Percentiles rank a stretch among this genome's conserved stretches.
These are phyloP conservation scores for Davidsoniella virescens DNA, from an alignment of 2,329 filamentous ascomycete genomes.

Conservation along the genomic window DNA sequence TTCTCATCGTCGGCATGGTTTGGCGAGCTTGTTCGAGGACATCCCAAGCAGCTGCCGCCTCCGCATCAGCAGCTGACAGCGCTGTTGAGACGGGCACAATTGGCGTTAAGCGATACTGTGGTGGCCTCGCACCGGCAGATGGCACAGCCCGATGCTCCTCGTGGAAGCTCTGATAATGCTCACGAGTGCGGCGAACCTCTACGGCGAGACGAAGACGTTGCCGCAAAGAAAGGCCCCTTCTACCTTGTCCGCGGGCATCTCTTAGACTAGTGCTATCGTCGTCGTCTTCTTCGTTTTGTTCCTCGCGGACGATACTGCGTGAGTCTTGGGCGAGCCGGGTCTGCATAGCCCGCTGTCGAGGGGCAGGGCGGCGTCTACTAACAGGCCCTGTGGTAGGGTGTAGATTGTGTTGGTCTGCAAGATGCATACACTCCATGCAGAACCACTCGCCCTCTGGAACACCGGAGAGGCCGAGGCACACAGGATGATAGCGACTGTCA, in stretches of 20 bases:
- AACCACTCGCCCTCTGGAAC: constrained; percentile 75
- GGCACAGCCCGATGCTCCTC: too few relatives aligned
- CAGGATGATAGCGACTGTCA: constrained; percentile 76
- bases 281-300: constrained; percentile 41
- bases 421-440: constrained; percentile 62
- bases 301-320: constrained; percentile 19
- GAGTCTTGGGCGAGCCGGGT: constrained; percentile 17
- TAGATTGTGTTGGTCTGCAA: constrained; percentile 14
- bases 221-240: too few relatives aligned
- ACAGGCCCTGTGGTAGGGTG: constrained; percentile 19
- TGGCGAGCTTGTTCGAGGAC: constrained; percentile 46
- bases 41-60: constrained; percentile 77
- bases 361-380: constrained; percentile 20
- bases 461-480: constrained; percentile 69
- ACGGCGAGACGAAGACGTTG: too few relatives aligned
- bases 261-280: constrained; percentile 18
- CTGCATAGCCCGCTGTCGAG: constrained; percentile 21
- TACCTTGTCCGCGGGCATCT: too few relatives aligned
- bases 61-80: constrained; percentile 25
- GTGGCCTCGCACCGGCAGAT: not conserved
- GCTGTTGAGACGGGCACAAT: not conserved
- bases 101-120: not conserved
- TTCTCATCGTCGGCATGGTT: constrained; percentile 24
- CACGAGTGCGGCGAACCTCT: too few relatives aligned
- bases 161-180: too few relatives aligned